A percentile compares a stretch with the other conserved stretches of the same genome.
Evolutionary conservation across 108 stramenopile species (phyloP).

Genomic region (Discostella stelligeroides): DNA sequence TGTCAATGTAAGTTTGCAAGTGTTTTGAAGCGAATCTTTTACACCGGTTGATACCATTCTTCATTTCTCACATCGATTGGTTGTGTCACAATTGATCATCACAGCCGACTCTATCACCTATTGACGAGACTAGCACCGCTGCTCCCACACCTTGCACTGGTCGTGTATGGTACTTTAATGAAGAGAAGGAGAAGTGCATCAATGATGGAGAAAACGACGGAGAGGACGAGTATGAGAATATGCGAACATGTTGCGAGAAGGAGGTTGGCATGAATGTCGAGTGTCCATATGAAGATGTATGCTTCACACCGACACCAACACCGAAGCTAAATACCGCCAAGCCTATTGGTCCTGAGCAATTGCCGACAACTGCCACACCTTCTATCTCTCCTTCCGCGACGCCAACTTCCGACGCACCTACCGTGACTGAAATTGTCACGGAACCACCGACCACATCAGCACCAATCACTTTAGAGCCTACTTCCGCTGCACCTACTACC

Average conservation of each 20-base stretch:
- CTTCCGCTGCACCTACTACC: not conserved
- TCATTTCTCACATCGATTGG: too few species aligned
- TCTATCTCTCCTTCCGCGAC: not conserved
- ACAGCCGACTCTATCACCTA: too few species aligned
- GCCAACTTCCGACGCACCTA: not conserved
- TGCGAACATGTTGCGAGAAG: not conserved
- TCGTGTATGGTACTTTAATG: slow-evolving; percentile 9
- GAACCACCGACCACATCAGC: not conserved
- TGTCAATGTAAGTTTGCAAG: too few species aligned
- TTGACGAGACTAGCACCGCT: too few species aligned
- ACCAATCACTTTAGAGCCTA: not conserved
- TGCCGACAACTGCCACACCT: too few species aligned
- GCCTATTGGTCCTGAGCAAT: too few species aligned
- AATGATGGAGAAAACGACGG: not conserved
- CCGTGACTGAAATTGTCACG: not conserved
- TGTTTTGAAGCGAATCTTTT: too few species aligned
- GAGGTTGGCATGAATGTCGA: not conserved
- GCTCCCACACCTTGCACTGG: not conserved
- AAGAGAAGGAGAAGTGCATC: not conserved
- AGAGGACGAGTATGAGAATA: not conserved
- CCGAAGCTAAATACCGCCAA: too few species aligned
- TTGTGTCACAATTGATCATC: too few species aligned
- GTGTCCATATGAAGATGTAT: not conserved
- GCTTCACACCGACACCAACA: not conserved
- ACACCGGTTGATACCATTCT: too few species aligned